Base-by-base conservation (phyloP, 163 green algal species). In the Volvox carteri region DNA sequence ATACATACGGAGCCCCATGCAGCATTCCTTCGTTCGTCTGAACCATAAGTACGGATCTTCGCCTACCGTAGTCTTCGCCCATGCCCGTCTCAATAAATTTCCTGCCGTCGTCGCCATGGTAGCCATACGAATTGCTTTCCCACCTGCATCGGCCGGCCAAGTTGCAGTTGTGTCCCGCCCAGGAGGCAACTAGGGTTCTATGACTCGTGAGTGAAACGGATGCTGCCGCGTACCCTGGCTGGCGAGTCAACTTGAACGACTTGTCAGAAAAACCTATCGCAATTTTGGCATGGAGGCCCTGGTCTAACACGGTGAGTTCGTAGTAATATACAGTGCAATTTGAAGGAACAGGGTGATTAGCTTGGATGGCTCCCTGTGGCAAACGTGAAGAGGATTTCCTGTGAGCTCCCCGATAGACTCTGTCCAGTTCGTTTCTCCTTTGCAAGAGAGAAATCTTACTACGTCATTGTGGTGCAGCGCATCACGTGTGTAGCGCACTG, bases 101-200 rank as follows among this genome's bases (percentile, higher is more conserved):
- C 50, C 93, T 91, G 46, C 97, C 97, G 68, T 98, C 95, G 72
- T 99, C 96, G 2, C 95, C 97, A 79, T 98, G 95, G 79, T 98
- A 99, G 1, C 96, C 97, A 84, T 96, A 99, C 84, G 93, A 97
- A 90, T 93, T 89, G 0, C 92, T 70, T 86, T 99, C 97, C 93
- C 93, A 98, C 33, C 96, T 98, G 94, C 78, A n/a, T n/a, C n/a
- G n/a, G n/a, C n/a, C n/a, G n/a, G n/a, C n/a, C n/a, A n/a, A n/a
- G n/a, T n/a, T n/a, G n/a, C n/a, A n/a, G n/a, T n/a, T n/a, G n/a
- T n/a, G n/a, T n/a, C n/a, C n/a, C n/a, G 79, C 1, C 4, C 44
- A 80, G 28, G 3, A 65, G 62, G 62, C 50, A 81, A 46, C 78
- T 86, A 86, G 78, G 78, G 78, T 86, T 86, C 72, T n/a, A n/a